Conservation (phyloP, 1,284 basidiomycete genomes). For the Cryptococcus hybrid region DNA sequence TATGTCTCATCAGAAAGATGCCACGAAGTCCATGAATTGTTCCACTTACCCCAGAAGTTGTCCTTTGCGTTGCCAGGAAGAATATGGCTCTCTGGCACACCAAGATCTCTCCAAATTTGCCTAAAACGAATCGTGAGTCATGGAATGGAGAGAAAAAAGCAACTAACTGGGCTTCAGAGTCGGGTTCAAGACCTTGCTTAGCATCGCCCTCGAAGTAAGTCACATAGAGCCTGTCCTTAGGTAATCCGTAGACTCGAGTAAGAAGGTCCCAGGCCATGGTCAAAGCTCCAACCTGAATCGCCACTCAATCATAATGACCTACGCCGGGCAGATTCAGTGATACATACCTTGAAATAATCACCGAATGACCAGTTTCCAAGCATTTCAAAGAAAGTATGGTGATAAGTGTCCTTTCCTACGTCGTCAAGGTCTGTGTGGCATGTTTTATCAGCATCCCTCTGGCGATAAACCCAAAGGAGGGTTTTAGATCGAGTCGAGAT, state of each 20-base stretch:
- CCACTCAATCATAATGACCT: conserved; percentile 3
- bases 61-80: conserved; percentile 94
- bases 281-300: conserved; percentile 80
- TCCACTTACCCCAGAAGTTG: conserved; percentile 91
- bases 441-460: neutral
- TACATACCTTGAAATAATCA: conserved; percentile 91
- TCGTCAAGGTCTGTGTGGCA: conserved; percentile 79
- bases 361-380: conserved; percentile 99
- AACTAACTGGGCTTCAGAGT: conserved; percentile 68
- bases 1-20: conserved; percentile 40
- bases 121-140: conserved; percentile 35
- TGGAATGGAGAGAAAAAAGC: neutral
- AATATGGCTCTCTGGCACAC: conserved; percentile 85
- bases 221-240: conserved; percentile 89
- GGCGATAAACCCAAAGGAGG: neutral
- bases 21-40: neutral
- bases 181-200: conserved; percentile 80
- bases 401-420: conserved; percentile 82
- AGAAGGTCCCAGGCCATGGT: conserved; percentile 91
- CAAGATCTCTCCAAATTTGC: conserved; percentile 81
- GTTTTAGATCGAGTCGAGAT: neutral
- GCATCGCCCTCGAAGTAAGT: conserved; percentile 97
- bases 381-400: conserved; percentile 99
- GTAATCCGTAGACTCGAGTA: conserved; percentile 78
- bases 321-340: neutral